Conservation (phyloP, 495 filamentous ascomycete species). For the Talaromyces wortmannii region DNA sequence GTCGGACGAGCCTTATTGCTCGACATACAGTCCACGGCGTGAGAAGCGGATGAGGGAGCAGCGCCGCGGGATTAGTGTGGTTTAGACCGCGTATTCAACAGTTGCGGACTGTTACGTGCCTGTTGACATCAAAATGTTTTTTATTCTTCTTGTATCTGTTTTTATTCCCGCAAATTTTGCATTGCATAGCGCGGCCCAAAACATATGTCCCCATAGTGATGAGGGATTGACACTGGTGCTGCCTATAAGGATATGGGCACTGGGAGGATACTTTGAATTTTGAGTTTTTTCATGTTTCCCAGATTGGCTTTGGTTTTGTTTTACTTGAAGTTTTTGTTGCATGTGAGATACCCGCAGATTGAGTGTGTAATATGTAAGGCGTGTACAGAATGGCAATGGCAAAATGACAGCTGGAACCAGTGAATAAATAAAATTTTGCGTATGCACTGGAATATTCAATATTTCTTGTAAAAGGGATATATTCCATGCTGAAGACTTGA, state of each 20-base stretch:
- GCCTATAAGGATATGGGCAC: neutral
- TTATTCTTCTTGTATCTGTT: neutral
- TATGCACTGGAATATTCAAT: too few relatives aligned
- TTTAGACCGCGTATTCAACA: slow-evolving; percentile 7
- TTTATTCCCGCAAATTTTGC: neutral
- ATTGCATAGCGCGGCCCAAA: neutral
- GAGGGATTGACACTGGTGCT: neutral
- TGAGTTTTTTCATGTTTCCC: neutral
- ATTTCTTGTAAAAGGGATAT: too few relatives aligned
- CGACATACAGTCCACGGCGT: slow-evolving; percentile 35
- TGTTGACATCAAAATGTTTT: neutral
- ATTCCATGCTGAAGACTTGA: too few relatives aligned
- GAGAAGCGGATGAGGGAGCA: slow-evolving; percentile 36
- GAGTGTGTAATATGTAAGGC: too few relatives aligned
- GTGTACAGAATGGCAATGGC: too few relatives aligned
- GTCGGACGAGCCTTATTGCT: slow-evolving; percentile 38
- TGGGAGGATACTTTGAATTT: neutral
- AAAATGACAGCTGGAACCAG: too few relatives aligned
- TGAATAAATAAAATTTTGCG: too few relatives aligned
- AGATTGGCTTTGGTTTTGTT: too few relatives aligned
- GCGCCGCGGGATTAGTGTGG: slow-evolving; percentile 28
- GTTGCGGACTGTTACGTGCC: neutral
- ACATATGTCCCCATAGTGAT: neutral
- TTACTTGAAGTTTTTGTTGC: too few relatives aligned
- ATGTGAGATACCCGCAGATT: too few relatives aligned